phyloP scores from a whole-genome alignment of 2,329 filamentous ascomycete species.

The Lojkania enalia region DNA sequence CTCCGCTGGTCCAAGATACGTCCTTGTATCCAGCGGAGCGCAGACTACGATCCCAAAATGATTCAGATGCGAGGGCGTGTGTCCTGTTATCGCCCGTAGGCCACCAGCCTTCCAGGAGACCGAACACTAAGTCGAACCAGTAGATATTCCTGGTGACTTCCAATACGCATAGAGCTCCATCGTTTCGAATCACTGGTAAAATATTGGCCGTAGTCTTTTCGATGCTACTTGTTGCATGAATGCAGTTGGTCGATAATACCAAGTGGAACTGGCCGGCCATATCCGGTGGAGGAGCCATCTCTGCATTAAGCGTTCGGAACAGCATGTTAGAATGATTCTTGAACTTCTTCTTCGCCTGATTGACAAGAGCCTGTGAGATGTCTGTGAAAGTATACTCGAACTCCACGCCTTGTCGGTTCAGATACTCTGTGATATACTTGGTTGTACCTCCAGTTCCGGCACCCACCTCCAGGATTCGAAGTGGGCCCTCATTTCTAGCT shows the following conservation, averaged over 20 bases:
- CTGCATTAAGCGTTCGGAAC: conserved; percentile 38
- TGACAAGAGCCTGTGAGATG: conserved; percentile 1
- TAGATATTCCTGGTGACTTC: conserved; percentile 19
- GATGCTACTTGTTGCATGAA: conserved; percentile 23
- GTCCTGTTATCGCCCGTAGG: conserved; percentile 11
- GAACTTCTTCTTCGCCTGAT: neutral
- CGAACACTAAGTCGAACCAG: conserved; percentile 25
- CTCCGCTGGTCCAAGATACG: neutral
- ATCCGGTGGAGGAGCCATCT: conserved; percentile 24
- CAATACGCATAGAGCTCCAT: conserved; percentile 16
- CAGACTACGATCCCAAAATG: neutral
- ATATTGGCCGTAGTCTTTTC: conserved; percentile 11
- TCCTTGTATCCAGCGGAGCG: neutral
- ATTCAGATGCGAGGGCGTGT: conserved; percentile 3
- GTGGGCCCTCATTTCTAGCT: neutral
- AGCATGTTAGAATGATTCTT: conserved; percentile 33
- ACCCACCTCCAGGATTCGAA: neutral
- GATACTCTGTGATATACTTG: conserved; percentile 11
- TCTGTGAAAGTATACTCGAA: conserved; percentile 47
- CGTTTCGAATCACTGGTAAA: conserved; percentile 10
- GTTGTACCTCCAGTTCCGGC: conserved; percentile 8
- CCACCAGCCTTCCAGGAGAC: conserved; percentile 31
- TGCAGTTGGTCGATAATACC: conserved; percentile 21
- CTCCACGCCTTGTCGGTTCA: conserved; percentile 12
- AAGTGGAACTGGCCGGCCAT: conserved; percentile 13